Base-by-base conservation (phyloP, 306 rosid genomes). In the Notholithocarpus densiflorus region DNA sequence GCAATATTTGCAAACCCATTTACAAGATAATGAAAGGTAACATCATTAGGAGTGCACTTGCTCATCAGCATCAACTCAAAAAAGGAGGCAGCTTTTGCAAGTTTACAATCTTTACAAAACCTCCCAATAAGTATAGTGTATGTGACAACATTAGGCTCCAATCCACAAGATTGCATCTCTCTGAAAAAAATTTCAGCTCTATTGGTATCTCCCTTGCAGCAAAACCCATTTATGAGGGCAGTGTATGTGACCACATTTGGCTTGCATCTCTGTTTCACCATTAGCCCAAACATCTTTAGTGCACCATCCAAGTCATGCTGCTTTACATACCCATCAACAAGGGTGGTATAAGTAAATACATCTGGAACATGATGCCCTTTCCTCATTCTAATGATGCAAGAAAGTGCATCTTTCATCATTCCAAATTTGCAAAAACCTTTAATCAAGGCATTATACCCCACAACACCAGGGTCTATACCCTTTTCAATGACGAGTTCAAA, bases 391-490 rank as follows among this genome's bases (percentile, higher is more conserved):
- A 79, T 74, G 37, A 88, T 56, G 82, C 87, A 89, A 27, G 86
- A 80, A 12, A 89, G 56, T 73, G 97, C 97, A 77, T 92, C 86
- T 20, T 61, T 76, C 90, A 94, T 90, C 88, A 74, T 84, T 69
- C 97, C 94, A n/a, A 82, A 81, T 89, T 85, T 94, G 84, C 96
- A 94, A 69, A 86, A 89, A 78, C 97, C 96, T 82, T 92, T 92
- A 72, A 94, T 90, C 94, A 90, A 89, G 84, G 91, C 90, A 84
- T 94, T 94, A 71, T 88, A 94, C 23, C 88, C 97, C 19, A 90
- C 97, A 73, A 83, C 52, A 71, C 88, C 94, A 56, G 89, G 97
- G 73, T 83, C 89, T 70, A 84, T 55, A 79, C 90, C 93, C 78
- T 84, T 79, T 59, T 80, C 80, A 76, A 80, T 84, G 72, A 86